Evolutionary conservation across 2,329 filamentous ascomycete genomes (phyloP), one percentile per base, ranked within the genome.

Genomic region (Epichloe baconii): DNA sequence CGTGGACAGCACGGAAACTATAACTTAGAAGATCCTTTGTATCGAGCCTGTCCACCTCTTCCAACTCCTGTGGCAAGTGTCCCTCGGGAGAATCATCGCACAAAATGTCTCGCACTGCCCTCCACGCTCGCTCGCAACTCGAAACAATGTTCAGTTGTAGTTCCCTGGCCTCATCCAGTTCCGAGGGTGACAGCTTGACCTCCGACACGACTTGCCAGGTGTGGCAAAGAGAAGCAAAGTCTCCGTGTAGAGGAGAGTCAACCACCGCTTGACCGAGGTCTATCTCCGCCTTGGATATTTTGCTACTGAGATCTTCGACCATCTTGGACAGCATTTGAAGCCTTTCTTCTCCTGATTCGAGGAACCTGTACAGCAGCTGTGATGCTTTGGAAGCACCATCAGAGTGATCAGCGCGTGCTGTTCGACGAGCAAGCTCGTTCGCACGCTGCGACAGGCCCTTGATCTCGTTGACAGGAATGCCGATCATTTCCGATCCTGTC

Each of bases 11-110:
- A 59, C 93, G 81, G 77, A 95, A 98, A 55, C 89, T 95, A 65
- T 93, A 98, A 57, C 91, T 97, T 45, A 98, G 69, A 17, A 95
- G 77, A 59, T 94, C 88, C 62, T 96, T 97, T 0, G 88, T 89
- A 48, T 86, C 83, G 2, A 88, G 74, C 1, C 83, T 85, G 4
- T 84, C 77, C 15, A 79, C 70, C 36, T 85, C 83, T 49, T 86
- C 80, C n/a, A 88, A 66, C 26, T 91, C 86, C 48, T 90, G 82
- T 0, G 83, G 85, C 3, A 88, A 71, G 64, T 93, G 83, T 0
- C 91, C 91, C 68, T 98, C 93, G 0, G 94, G 93, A 1, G 93
- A 95, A 67, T 96, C 93, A 55, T 95, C 85, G 61, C 93, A 98
- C 1, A 98, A 76, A 4, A 94, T 80, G 49, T 82, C 77, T 58